Evolutionary conservation across 2,329 filamentous ascomycete genomes (phyloP).

Genomic region (Trichoderma lentiforme): DNA sequence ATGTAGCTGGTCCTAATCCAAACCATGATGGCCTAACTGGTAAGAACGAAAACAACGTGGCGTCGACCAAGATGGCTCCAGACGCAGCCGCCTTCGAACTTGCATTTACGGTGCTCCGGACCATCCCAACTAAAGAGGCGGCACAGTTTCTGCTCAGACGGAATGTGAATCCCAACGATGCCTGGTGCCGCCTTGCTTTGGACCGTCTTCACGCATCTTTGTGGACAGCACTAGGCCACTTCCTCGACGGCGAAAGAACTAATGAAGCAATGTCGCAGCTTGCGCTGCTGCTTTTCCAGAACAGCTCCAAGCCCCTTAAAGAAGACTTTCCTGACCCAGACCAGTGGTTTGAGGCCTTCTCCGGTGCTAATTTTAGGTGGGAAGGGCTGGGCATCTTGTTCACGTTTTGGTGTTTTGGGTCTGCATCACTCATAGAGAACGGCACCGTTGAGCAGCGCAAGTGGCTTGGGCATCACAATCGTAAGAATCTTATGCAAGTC

Average conservation of each 20-base stretch:
- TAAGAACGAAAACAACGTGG: neutral
- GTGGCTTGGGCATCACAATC: neutral
- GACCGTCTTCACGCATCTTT: slow-evolving; percentile 6
- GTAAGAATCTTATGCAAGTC: neutral
- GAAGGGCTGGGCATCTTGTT: slow-evolving; percentile 41
- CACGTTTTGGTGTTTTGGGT: slow-evolving; percentile 8
- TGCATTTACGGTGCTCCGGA: neutral
- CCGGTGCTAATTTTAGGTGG: slow-evolving; percentile 40
- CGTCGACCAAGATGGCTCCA: neutral
- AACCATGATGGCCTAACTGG: neutral
- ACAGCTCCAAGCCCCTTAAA: slow-evolving; percentile 35
- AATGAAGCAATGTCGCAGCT: slow-evolving; percentile 21
- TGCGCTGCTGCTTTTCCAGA: slow-evolving; percentile 35
- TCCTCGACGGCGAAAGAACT: neutral
- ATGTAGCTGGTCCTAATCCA: neutral
- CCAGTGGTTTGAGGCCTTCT: slow-evolving; percentile 40
- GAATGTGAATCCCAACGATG: neutral
- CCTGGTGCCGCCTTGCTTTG: slow-evolving; percentile 3
- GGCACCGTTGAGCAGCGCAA: neutral
- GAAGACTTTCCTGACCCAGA: slow-evolving; percentile 35
- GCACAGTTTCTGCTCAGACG: neutral
- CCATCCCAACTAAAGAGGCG: neutral
- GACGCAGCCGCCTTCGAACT: neutral
- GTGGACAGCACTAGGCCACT: neutral
- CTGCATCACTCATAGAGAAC: neutral